Conservation (phyloP, 495 filamentous ascomycete species). For the Penicillium nucicola region DNA sequence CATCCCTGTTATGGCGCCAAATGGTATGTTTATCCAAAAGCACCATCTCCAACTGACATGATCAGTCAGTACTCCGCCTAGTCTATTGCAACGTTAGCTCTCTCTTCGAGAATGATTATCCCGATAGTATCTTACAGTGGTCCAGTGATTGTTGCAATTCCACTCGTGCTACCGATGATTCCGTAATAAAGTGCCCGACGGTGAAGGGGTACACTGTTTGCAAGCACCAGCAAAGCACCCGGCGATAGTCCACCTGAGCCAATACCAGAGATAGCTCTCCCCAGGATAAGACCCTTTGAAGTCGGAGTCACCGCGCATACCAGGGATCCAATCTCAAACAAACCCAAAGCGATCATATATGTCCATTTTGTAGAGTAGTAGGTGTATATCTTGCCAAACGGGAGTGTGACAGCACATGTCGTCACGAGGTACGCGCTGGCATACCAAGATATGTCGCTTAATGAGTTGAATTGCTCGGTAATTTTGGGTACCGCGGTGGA, state of each 20-base stretch:
- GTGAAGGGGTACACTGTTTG: constrained; percentile 69
- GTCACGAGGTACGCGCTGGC: constrained; percentile 69
- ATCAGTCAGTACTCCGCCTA: constrained; percentile 59
- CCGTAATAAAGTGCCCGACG: constrained; percentile 72
- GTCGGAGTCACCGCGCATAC: constrained; percentile 76
- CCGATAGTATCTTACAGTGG: constrained; percentile 48
- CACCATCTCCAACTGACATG: constrained; percentile 61
- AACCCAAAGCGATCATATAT: constrained; percentile 64
- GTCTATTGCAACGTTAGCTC: constrained; percentile 6
- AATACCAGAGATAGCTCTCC: constrained; percentile 79
- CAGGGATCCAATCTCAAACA: constrained; percentile 82
- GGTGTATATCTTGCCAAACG: constrained; percentile 76
- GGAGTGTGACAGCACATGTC: constrained; percentile 65
- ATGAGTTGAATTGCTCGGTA: constrained; percentile 71
- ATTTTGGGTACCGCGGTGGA: constrained; percentile 84
- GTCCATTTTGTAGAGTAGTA: constrained; percentile 74
- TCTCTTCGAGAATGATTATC: background rate
- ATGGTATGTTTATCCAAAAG: constrained; percentile 62
- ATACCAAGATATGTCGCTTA: constrained; percentile 80
- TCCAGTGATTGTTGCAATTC: constrained; percentile 72
- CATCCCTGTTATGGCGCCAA: constrained; percentile 61
- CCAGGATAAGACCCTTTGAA: constrained; percentile 73
- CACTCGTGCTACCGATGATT: constrained; percentile 75
- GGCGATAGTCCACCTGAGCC: constrained; percentile 81
- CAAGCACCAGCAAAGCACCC: constrained; percentile 75